Percentiles rank a stretch among this genome's conserved stretches.
These are phyloP conservation scores for Naganishia vishniacii DNA, from an alignment of 768 basidiomycete genomes.

Conservation along the genomic window DNA sequence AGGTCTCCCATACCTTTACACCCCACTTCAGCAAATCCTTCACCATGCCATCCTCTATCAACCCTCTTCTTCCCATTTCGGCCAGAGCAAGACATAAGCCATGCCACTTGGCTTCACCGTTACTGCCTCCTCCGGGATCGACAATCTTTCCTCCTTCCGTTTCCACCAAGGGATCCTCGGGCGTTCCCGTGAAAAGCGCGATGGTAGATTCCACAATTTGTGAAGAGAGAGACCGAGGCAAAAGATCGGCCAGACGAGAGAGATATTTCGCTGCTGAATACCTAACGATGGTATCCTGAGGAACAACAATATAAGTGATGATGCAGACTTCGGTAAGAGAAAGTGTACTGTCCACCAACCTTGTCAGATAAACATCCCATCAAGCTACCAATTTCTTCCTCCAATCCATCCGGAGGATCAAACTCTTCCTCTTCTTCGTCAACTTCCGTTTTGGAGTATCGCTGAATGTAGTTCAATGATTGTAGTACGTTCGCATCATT, in stretches of 20 bases:
- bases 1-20: constrained; percentile 58
- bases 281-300: constrained; percentile 85
- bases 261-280: constrained; percentile 92
- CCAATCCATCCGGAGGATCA: constrained; percentile 74
- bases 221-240: constrained; percentile 66
- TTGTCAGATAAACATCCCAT: constrained; percentile 73
- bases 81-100: constrained; percentile 87
- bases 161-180: constrained; percentile 36
- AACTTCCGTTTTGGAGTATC: not conserved
- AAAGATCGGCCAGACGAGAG: constrained; percentile 72
- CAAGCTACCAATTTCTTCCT: constrained; percentile 65
- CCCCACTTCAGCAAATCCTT: constrained; percentile 69
- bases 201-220: constrained; percentile 80
- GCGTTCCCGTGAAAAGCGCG: constrained; percentile 59
- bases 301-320: not conserved
- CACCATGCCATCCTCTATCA: constrained; percentile 60
- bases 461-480: constrained; percentile 45
- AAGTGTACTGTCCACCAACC: constrained; percentile 51
- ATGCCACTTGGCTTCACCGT: constrained; percentile 82
- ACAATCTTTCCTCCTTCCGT: constrained; percentile 34
- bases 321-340: not conserved
- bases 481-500: constrained; percentile 14
- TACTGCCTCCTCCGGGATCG: constrained; percentile 39
- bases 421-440: constrained; percentile 38
- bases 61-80: constrained; percentile 78